These are phyloP conservation scores for Exophiala lecanii-corni DNA, from an alignment of 2,329 filamentous ascomycete species.

Conservation along the genomic window DNA sequence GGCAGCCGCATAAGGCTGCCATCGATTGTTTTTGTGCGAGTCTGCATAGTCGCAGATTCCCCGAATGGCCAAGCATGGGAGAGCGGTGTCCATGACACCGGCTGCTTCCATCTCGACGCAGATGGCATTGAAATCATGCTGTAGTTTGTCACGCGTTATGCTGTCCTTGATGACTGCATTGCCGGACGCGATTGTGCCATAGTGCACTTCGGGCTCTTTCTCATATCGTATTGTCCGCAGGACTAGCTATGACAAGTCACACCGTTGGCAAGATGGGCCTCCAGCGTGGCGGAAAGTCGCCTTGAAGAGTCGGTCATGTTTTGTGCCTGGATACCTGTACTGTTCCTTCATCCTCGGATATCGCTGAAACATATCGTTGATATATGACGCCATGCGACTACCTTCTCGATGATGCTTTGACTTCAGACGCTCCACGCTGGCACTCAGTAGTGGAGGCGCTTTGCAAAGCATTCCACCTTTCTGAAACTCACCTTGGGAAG, in stretches of 20 bases:
- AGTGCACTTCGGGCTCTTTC: slow-evolving; percentile 21
- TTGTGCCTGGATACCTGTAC: not conserved
- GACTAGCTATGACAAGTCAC: not conserved
- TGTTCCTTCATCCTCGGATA: not conserved
- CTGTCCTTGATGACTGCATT: slow-evolving; percentile 27
- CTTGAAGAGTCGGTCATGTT: not conserved
- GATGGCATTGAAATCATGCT: not conserved
- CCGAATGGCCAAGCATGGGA: slow-evolving; percentile 25
- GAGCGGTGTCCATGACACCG: slow-evolving; percentile 20
- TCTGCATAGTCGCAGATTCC: slow-evolving; percentile 28
- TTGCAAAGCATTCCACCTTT: not conserved
- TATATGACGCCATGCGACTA: not conserved
- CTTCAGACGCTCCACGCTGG: not conserved
- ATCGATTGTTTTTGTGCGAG: slow-evolving; percentile 29
- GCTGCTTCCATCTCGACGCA: slow-evolving; percentile 22
- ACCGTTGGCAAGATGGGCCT: not conserved
- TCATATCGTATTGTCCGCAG: not conserved
- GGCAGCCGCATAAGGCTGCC: slow-evolving; percentile 29
- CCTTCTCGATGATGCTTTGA: not conserved
- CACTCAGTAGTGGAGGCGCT: not conserved
- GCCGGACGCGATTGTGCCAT: slow-evolving; percentile 28
- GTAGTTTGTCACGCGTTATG: slow-evolving; percentile 7
- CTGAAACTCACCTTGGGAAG: not conserved
- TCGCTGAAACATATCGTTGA: not conserved
- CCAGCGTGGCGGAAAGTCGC: not conserved